A percentile compares a stretch with the other conserved stretches of the same genome.
Conservation (phyloP, 164 flowering plant species). For the Hamamelis virginiana region DNA sequence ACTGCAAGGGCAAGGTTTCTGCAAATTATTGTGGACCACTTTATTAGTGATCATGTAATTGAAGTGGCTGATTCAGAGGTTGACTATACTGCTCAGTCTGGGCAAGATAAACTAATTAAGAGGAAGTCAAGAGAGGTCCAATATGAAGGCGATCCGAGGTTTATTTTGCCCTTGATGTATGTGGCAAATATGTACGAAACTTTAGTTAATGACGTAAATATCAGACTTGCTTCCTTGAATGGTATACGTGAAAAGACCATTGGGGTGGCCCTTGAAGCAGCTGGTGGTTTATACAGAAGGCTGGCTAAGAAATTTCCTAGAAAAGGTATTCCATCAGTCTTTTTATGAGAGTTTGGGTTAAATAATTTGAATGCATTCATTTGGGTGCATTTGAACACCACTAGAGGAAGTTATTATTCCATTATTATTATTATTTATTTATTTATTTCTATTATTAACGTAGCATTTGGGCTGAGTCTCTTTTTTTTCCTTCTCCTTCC, state of each 20-base stretch:
- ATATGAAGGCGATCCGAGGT: constrained; percentile 91
- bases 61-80: constrained; percentile 59
- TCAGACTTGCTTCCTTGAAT: constrained; percentile 70
- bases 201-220: constrained; percentile 72
- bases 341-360: not conserved
- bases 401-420: not conserved
- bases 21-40: constrained; percentile 82
- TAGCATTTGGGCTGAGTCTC: not conserved
- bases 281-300: constrained; percentile 95
- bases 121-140: constrained; percentile 67
- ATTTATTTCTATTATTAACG: not conserved
- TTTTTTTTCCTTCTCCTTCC: not conserved
- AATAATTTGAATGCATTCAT: not conserved
- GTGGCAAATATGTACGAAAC: constrained; percentile 94
- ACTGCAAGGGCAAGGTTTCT: constrained; percentile 83
- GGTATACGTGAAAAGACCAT: constrained; percentile 91
- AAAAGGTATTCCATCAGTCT: constrained; percentile 49
- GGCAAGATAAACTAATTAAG: constrained; percentile 68
- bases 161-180: constrained; percentile 94
- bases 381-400: not conserved
- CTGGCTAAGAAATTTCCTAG: constrained; percentile 87
- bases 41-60: constrained; percentile 63
- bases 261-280: constrained; percentile 97
- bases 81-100: constrained; percentile 48
- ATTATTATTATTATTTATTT: not conserved